phyloP scores from a whole-genome alignment of 2,329 filamentous ascomycete genomes.

The Mycosphaerelloides madeirae region DNA sequence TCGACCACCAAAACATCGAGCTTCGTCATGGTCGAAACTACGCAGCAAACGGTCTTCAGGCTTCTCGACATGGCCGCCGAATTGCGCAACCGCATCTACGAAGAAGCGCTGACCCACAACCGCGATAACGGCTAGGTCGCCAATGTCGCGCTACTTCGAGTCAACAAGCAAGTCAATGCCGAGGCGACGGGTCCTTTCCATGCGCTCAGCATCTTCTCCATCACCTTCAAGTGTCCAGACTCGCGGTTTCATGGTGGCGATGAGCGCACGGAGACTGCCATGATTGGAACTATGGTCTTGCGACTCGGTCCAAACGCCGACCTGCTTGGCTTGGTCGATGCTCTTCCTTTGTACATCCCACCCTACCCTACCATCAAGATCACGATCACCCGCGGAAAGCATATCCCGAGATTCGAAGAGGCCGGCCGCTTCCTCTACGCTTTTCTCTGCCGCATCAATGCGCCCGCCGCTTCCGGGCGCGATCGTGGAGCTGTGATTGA shows the following conservation, averaged over 20 bases:
- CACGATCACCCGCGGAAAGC: too few relatives aligned
- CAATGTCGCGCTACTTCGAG: neutral
- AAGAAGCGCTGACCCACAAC: neutral
- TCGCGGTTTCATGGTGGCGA: too few relatives aligned
- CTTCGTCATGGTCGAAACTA: too few relatives aligned
- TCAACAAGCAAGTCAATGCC: neutral
- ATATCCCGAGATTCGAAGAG: too few relatives aligned
- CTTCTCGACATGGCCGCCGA: neutral
- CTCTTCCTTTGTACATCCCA: neutral
- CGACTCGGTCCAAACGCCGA: neutral
- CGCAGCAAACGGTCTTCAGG: too few relatives aligned
- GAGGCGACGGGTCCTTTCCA: neutral
- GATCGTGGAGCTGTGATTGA: too few relatives aligned
- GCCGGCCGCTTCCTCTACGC: neutral
- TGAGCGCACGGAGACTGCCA: neutral
- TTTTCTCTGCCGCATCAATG: neutral
- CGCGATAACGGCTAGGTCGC: neutral
- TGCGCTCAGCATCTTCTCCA: neutral
- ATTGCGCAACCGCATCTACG: slow-evolving; percentile 5
- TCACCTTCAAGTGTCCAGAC: neutral
- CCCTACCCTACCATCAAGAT: too few relatives aligned
- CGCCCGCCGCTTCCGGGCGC: neutral
- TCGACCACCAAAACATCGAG: too few relatives aligned
- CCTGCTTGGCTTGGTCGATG: neutral
- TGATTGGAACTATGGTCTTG: neutral